Conservation (phyloP, 345 rosid genomes). For the Anastatica hierochuntica region DNA sequence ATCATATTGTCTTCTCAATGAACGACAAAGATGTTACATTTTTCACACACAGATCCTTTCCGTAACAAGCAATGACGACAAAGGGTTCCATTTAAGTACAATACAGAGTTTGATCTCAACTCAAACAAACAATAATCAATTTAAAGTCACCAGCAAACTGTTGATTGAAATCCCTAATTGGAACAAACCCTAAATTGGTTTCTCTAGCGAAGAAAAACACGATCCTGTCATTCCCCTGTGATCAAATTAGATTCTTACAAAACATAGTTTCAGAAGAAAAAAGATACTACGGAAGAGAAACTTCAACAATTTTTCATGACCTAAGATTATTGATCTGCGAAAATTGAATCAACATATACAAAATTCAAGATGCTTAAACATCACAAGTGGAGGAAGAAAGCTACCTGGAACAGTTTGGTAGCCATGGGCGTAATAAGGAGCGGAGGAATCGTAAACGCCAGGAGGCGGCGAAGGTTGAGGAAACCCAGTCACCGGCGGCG, state of each 20-base stretch:
- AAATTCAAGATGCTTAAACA: background rate
- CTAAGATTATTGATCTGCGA: background rate
- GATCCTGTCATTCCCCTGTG: no score
- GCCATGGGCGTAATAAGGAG: constrained; percentile 52
- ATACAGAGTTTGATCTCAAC: background rate
- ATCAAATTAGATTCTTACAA: background rate
- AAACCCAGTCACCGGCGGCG: constrained; percentile 58
- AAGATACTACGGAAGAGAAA: background rate
- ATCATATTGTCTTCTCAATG: background rate
- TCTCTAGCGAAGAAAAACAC: background rate
- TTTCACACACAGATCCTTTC: background rate
- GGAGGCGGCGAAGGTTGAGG: constrained; percentile 84
- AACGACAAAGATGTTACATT: background rate
- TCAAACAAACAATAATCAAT: background rate
- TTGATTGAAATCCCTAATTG: background rate
- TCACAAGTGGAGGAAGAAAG: background rate
- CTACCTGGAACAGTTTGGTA: constrained; percentile 70
- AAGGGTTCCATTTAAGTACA: background rate
- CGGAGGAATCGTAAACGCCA: constrained; percentile 36
- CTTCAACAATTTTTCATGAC: background rate
- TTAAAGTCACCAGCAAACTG: background rate
- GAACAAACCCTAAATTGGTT: background rate
- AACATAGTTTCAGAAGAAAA: no score
- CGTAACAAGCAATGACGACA: background rate
- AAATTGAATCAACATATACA: background rate